phyloP scores from a whole-genome alignment of 441 rosid species.

The Dalechampia spathulata region DNA sequence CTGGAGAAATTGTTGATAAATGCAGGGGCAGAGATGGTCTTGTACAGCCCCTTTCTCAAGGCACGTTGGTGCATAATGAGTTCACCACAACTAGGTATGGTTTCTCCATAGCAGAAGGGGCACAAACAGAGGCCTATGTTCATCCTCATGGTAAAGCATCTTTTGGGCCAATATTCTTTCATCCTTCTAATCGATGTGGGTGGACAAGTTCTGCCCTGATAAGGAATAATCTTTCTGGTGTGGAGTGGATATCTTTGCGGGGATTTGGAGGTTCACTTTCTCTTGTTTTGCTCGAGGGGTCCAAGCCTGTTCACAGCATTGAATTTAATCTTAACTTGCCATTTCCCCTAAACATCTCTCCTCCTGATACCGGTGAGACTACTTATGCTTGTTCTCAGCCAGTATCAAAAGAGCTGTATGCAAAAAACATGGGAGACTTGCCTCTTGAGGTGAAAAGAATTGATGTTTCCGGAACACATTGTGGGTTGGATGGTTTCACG shows the following conservation, averaged over 20 bases:
- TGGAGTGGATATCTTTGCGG: slow-evolving; percentile 68
- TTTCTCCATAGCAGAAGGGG: slow-evolving; percentile 47
- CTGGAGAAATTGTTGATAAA: slow-evolving; percentile 50
- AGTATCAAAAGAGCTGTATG: slow-evolving; percentile 52
- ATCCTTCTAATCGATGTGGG: slow-evolving; percentile 51
- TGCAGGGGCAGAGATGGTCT: slow-evolving; percentile 35
- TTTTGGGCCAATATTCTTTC: slow-evolving; percentile 60
- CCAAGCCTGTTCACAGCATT: slow-evolving; percentile 42
- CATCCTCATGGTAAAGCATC: slow-evolving; percentile 46
- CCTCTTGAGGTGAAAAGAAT: slow-evolving; percentile 52
- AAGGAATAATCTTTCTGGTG: slow-evolving; percentile 68
- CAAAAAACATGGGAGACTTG: slow-evolving; percentile 58
- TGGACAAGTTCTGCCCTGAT: slow-evolving; percentile 68
- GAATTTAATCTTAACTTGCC: slow-evolving; percentile 43
- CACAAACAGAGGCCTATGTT: slow-evolving; percentile 49
- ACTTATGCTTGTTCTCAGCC: slow-evolving; percentile 39
- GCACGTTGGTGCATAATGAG: slow-evolving; percentile 20
- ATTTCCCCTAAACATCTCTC: slow-evolving; percentile 34
- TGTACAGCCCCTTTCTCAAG: slow-evolving; percentile 23
- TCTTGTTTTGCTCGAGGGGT: slow-evolving; percentile 43
- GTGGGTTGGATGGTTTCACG: slow-evolving; percentile 48
- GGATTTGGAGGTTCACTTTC: slow-evolving; percentile 60
- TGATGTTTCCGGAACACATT: slow-evolving; percentile 47
- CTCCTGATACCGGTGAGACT: slow-evolving; percentile 27
- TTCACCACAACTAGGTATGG: slow-evolving; percentile 27